phyloP scores from a whole-genome alignment of 371 early-diverging fungal species.

The Saksenaea vasiformis region DNA sequence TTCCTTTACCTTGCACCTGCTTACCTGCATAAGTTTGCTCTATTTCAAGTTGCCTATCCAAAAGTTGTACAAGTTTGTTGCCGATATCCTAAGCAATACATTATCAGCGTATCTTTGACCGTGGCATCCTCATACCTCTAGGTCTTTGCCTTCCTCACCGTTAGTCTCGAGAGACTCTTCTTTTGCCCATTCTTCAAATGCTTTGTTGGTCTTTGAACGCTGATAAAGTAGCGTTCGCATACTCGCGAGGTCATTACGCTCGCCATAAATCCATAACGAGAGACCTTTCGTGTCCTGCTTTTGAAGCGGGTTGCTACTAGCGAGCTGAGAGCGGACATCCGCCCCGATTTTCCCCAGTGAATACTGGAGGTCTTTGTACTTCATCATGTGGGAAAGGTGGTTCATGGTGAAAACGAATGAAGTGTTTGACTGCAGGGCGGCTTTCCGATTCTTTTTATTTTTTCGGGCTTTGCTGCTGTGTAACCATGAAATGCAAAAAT shows the following conservation, averaged over 20 bases:
- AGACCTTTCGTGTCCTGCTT: conserved; percentile 44
- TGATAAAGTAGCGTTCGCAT: conserved; percentile 41
- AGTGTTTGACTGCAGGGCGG: not conserved
- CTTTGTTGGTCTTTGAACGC: conserved; percentile 31
- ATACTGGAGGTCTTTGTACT: conserved; percentile 47
- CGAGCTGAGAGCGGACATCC: conserved; percentile 44
- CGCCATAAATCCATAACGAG: conserved; percentile 47
- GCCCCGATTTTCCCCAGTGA: conserved; percentile 43
- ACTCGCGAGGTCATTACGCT: conserved; percentile 39
- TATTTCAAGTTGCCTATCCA: conserved; percentile 37
- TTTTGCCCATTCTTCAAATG: conserved; percentile 35
- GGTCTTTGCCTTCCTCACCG: conserved; percentile 28
- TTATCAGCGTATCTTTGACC: not conserved
- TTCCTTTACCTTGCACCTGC: not conserved
- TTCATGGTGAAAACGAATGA: conserved; percentile 3
- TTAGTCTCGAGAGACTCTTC: conserved; percentile 31
- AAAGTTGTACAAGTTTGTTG: conserved; percentile 29
- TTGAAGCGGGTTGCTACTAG: conserved; percentile 44
- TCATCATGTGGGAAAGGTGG: conserved; percentile 23
- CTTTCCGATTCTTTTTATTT: not conserved
- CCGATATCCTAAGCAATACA: conserved; percentile 32
- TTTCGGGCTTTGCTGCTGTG: not conserved
- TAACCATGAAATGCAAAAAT: not conserved
- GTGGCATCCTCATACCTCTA: conserved; percentile 24
- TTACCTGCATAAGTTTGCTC: conserved; percentile 44